Evolutionary conservation across 1,284 basidiomycete genomes (phyloP), one percentile per base, ranked within the genome.

Genomic region (Tilletiopsis washingtonensis): DNA sequence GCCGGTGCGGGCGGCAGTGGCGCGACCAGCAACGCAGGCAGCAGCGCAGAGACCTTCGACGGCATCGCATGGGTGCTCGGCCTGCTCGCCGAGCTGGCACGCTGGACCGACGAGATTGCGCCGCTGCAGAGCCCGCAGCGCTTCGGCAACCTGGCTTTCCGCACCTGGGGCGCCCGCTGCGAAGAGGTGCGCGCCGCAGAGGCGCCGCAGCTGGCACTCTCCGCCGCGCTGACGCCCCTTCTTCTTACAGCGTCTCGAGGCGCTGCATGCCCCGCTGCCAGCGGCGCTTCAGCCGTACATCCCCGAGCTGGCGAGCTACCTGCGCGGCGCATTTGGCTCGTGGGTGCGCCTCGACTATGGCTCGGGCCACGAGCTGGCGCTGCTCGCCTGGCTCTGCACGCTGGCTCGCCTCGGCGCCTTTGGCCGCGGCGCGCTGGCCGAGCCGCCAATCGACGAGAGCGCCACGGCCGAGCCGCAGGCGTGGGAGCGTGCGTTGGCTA

Each of bases 271-370:
- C 49, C 75, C 9, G 75, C 76, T 86, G 0, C 78, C 80, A 3
- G 49, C 74, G 2, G 20, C 21, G 5, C 77, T 80, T 5, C 71
- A 73, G 9, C 47, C 73, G 3, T 78, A 81, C 1, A 76, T 83
- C 21, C 81, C 81, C 3, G 81, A 82, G 53, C 69, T 91, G 24
- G 78, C 79, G 38, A 83, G 86, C 2, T 90, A 94, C 66, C 75
- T 98, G 41, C 67, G 86, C 26, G 82, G 84, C 15, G 83, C 89
- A 0, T 97, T 97, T 71, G 93, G 93, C 5, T 91, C 88, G 11
- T 88, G 90, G 60, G 80, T 81, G 3, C 82, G 93, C 40, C 84
- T 98, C 75, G 93, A 98, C 76, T 98, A 97, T 69, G 94, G 93
- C 1, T 91, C 90, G 1, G 93, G 93, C 0, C 93, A 98, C 70